phyloP scores from a whole-genome alignment of 352 stramenopile species.

The Hyphochytrium catenoides region DNA sequence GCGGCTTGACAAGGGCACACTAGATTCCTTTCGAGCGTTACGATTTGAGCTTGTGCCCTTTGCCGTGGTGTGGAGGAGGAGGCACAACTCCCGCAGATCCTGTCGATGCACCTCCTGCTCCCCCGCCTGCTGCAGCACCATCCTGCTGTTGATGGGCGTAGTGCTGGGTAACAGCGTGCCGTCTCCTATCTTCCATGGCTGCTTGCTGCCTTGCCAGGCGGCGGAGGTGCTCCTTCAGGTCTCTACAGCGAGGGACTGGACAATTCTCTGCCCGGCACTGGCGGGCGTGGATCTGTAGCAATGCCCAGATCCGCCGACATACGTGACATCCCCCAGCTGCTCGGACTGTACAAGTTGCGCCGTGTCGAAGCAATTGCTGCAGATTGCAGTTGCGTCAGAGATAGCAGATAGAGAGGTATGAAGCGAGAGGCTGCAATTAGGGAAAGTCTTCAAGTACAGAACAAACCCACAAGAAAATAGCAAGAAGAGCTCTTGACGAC shows the following conservation, averaged over 20 bases:
- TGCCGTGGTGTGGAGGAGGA: too few relatives aligned
- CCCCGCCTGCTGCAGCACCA: too few relatives aligned
- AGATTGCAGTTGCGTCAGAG: too few relatives aligned
- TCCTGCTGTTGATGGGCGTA: constrained; percentile 40
- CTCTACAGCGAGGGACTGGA: constrained; percentile 84
- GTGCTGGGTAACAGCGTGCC: constrained; percentile 56
- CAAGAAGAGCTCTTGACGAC: too few relatives aligned
- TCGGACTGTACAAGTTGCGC: constrained; percentile 70
- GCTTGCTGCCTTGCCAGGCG: constrained; percentile 90
- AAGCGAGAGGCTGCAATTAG: too few relatives aligned
- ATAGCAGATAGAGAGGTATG: too few relatives aligned
- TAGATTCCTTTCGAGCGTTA: too few relatives aligned
- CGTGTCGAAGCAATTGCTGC: constrained; percentile 75
- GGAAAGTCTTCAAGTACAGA: background rate
- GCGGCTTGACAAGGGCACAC: too few relatives aligned
- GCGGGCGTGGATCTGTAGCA: constrained; percentile 88
- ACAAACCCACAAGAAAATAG: too few relatives aligned
- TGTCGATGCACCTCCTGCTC: too few relatives aligned
- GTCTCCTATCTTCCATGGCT: constrained; percentile 88
- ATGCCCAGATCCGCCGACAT: constrained; percentile 85
- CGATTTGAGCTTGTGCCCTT: too few relatives aligned
- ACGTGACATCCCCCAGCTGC: constrained; percentile 79
- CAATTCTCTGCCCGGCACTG: constrained; percentile 82
- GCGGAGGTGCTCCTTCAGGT: constrained; percentile 78
- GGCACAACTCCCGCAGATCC: too few relatives aligned